Conservation (phyloP, 768 basidiomycete species). For the Myochromella boudieri region DNA sequence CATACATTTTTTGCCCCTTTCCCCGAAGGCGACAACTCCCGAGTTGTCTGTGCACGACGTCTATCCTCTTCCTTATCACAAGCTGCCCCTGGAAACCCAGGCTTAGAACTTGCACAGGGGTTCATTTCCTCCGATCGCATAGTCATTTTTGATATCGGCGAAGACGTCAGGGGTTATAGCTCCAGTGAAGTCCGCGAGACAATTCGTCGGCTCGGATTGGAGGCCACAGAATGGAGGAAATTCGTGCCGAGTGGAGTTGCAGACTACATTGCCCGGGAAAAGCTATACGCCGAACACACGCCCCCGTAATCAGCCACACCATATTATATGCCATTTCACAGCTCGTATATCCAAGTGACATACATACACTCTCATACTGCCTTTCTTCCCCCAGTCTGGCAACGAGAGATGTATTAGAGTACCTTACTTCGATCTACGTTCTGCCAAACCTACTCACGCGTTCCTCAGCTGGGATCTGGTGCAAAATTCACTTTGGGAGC, state of each 20-base stretch:
- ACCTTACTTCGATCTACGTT: no score
- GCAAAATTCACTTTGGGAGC: no score
- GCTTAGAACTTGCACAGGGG: constrained; percentile 37
- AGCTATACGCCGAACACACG: constrained; percentile 14
- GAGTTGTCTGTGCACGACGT: constrained; percentile 60
- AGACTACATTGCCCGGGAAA: constrained; percentile 18
- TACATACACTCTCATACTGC: no score
- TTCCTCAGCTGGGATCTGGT: no score
- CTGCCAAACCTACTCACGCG: no score
- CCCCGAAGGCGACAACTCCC: constrained; percentile 46
- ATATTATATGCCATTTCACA: no score
- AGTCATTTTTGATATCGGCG: constrained; percentile 59
- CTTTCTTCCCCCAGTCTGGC: not conserved
- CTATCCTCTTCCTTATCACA: constrained; percentile 9
- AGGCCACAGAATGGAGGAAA: constrained; percentile 16
- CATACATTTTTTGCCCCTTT: constrained; percentile 54
- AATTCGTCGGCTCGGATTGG: constrained; percentile 28
- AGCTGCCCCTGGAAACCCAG: constrained; percentile 9
- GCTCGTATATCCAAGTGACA: no score
- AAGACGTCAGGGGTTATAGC: constrained; percentile 57
- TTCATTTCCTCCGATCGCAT: constrained; percentile 56
- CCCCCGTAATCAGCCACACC: no score
- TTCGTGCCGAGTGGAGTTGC: constrained; percentile 18
- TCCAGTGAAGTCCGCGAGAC: constrained; percentile 65
- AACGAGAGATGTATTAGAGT: not conserved